Conservation (phyloP, 345 rosid species). For the Noccaea bulbosa region DNA sequence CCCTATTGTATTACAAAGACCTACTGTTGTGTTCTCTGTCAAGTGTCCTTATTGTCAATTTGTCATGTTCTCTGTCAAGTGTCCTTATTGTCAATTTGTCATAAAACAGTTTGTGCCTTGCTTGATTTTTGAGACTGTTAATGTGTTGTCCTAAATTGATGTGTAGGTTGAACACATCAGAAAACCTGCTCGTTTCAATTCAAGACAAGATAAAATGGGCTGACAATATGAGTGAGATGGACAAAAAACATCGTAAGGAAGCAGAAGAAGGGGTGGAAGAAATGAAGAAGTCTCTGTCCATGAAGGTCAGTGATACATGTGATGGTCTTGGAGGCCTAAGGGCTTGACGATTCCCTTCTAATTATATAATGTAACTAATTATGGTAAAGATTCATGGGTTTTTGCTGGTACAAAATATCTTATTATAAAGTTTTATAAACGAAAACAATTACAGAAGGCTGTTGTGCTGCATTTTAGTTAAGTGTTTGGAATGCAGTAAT, state of each 20-base stretch:
- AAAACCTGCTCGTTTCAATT: slow-evolving; percentile 76
- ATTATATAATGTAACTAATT: slow-evolving; percentile 20
- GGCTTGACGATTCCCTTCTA: slow-evolving; percentile 15
- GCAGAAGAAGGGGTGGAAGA: slow-evolving; percentile 84
- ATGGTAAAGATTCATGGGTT: not conserved
- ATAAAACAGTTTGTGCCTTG: not conserved
- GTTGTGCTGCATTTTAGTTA: not conserved
- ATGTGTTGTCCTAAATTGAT: slow-evolving; percentile 21
- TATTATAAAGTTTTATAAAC: slow-evolving; percentile 1
- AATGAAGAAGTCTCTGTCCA: slow-evolving; percentile 72
- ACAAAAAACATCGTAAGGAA: slow-evolving; percentile 83
- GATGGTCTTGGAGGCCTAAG: slow-evolving; percentile 22
- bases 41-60: not conserved
- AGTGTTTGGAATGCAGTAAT: slow-evolving; percentile 4
- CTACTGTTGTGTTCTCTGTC: not conserved
- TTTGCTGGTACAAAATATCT: not conserved
- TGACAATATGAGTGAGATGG: slow-evolving; percentile 86
- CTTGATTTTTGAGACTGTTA: not conserved
- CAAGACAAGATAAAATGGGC: slow-evolving; percentile 99
- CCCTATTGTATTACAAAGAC: no score
- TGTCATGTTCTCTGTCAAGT: slow-evolving; percentile 2
- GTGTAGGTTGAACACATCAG: slow-evolving; percentile 85
- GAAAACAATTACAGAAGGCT: not conserved
- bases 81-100: not conserved
- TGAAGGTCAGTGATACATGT: slow-evolving; percentile 75